Evolutionary conservation across 768 basidiomycete genomes (phyloP), one percentile per base, ranked within the genome.

Genomic region (Tulasnella sp.): DNA sequence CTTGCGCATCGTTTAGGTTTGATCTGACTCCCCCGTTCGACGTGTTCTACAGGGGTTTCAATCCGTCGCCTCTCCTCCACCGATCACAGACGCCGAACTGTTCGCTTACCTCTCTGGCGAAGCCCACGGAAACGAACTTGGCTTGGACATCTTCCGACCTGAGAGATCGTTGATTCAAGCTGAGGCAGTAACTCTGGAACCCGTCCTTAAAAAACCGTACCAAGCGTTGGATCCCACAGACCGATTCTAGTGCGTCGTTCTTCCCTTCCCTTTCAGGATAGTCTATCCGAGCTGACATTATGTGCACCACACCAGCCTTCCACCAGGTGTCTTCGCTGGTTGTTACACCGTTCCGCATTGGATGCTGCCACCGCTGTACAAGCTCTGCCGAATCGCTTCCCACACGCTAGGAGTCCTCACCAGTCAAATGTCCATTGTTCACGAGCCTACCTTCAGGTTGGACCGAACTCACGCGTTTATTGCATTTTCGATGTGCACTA

Each of bases 401-500:
- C 83, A 85, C 34, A 86, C 85, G 3, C 82, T 85, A 68, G 81
- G 83, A 36, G 83, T 84, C n/a, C 81, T 86, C 21, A 82, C 85
- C 8, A 82, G 83, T 24, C 86, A 86, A 79, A 83, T 87, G 27
- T 84, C 85, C 19, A 84, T 86, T 74, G 80, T 87, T 48, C 86
- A 87, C 79, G 76, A 82, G 38, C 85, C 86, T 14, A 86, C 86
- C 1, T 86, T 87, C 82, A 79, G 81, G 19, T 81, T 87, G 31
- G 80, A 80, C 75, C 83, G 85, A 44, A 82, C 84, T 2, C 83
- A 85, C 8, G 84, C 82, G 18, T 85, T 84, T 76, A 82, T 85
- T 2, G 85, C 85, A 8, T 87, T 87, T 78, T 84, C 86, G 16
- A 84, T 86, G 48, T 86, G 85, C 78, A 85, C 85, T 9, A 81